Conservation (phyloP, 768 basidiomycete species). For the Neoboletus magnificus region DNA sequence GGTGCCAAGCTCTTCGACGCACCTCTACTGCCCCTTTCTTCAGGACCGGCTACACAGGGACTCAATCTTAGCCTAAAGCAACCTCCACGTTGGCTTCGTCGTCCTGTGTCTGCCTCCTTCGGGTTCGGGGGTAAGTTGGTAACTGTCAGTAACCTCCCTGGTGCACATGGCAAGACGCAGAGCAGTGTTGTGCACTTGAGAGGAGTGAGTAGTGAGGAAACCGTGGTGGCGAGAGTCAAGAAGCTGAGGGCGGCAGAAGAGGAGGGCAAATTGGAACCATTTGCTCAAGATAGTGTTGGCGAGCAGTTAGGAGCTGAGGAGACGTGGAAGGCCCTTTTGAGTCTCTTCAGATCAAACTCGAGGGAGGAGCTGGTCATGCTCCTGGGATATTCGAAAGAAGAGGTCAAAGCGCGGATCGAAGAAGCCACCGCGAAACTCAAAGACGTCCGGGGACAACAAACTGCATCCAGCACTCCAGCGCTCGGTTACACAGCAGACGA, state of each 20-base stretch:
- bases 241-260: conserved; percentile 63
- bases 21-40: conserved; percentile 41
- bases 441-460: conserved; percentile 29
- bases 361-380: conserved; percentile 87
- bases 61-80: conserved; percentile 80
- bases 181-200: conserved; percentile 79
- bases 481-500: conserved; percentile 36
- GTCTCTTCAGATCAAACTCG: conserved; percentile 85
- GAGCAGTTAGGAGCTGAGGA: conserved; percentile 39
- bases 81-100: conserved; percentile 94
- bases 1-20: conserved; percentile 80
- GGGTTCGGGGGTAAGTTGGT: conserved; percentile 91
- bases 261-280: conserved; percentile 52
- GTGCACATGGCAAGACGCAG: conserved; percentile 74
- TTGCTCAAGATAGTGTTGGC: conserved; percentile 58
- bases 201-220: conserved; percentile 71
- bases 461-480: conserved; percentile 26
- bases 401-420: conserved; percentile 73
- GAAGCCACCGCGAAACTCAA: conserved; percentile 79
- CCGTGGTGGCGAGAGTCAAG: conserved; percentile 70
- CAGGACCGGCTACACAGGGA: conserved; percentile 43
- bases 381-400: conserved; percentile 88
- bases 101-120: conserved; percentile 77
- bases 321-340: conserved; percentile 85
- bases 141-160: conserved; percentile 72